Evolutionary conservation across 2,329 filamentous ascomycete species (phyloP).

Genomic region (Dothidotthia symphoricarpi): DNA sequence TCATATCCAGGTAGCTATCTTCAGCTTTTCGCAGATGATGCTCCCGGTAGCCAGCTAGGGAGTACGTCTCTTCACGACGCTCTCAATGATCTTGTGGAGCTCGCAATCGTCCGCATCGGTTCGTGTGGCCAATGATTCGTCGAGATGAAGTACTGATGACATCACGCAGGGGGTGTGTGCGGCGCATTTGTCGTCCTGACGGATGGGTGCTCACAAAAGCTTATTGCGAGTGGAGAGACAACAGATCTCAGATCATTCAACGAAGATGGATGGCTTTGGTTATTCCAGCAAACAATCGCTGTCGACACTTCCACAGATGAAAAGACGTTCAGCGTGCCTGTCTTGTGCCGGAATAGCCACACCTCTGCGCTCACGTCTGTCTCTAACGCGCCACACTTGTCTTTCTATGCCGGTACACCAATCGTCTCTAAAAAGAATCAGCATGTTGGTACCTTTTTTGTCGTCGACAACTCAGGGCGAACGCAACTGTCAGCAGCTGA

Average conservation of each 20-base stretch:
- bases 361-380: background rate
- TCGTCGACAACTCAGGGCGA: constrained; percentile 6
- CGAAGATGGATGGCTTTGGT: background rate
- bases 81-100: background rate
- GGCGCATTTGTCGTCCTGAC: constrained; percentile 1
- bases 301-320: background rate
- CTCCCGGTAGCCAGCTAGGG: background rate
- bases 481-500: constrained; percentile 2
- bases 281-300: constrained; percentile 1
- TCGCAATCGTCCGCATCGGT: background rate
- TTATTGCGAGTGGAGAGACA: background rate
- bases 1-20: background rate
- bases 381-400: background rate
- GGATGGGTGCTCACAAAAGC: background rate
- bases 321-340: background rate
- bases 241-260: background rate
- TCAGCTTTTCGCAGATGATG: background rate
- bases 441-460: constrained; percentile 14
- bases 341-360: background rate
- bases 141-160: background rate
- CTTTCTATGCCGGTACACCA: constrained; percentile 11
- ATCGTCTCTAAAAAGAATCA: constrained; percentile 7
- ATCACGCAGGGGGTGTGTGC: background rate
- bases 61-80: background rate
- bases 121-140: background rate